Evolutionary conservation across 495 filamentous ascomycete species (phyloP).

Genomic region (Penicillium simplicissimum): DNA sequence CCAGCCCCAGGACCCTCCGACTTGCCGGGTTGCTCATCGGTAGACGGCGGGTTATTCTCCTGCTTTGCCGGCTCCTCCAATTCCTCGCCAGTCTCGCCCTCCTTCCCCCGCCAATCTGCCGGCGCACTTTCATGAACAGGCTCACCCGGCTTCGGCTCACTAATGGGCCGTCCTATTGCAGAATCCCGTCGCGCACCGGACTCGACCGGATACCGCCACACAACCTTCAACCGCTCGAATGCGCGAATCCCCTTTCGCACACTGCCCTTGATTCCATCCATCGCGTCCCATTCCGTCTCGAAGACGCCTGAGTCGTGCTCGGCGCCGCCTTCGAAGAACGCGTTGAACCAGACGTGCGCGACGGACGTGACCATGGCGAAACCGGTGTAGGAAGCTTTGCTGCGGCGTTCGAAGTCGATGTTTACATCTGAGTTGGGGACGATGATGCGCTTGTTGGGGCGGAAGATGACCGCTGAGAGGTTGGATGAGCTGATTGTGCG

Average conservation of each 20-base stretch:
- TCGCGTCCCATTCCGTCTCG: slow-evolving; percentile 62
- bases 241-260: slow-evolving; percentile 75
- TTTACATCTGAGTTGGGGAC: slow-evolving; percentile 84
- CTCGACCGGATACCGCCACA: slow-evolving; percentile 64
- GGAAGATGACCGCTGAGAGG: slow-evolving; percentile 69
- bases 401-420: slow-evolving; percentile 81
- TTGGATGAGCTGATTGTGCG: slow-evolving; percentile 10
- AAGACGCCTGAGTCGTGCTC: slow-evolving; percentile 62
- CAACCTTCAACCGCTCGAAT: slow-evolving; percentile 80
- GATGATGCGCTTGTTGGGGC: slow-evolving; percentile 63
- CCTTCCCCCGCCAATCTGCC: slow-evolving; percentile 67
- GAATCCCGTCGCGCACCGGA: slow-evolving; percentile 26
- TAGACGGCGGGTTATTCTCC: slow-evolving; percentile 8
- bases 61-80: slow-evolving; percentile 1
- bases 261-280: slow-evolving; percentile 80
- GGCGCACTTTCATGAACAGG: slow-evolving; percentile 65
- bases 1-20: slow-evolving; percentile 9
- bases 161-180: slow-evolving; percentile 46
- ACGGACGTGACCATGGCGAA: slow-evolving; percentile 89
- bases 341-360: slow-evolving; percentile 95
- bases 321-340: slow-evolving; percentile 84
- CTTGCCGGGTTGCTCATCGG: background rate
- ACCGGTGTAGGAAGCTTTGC: slow-evolving; percentile 69
- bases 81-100: background rate
- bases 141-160: slow-evolving; percentile 59